Conservation (phyloP, 169 alveolate species). For the Plasmodium malariae region DNA sequence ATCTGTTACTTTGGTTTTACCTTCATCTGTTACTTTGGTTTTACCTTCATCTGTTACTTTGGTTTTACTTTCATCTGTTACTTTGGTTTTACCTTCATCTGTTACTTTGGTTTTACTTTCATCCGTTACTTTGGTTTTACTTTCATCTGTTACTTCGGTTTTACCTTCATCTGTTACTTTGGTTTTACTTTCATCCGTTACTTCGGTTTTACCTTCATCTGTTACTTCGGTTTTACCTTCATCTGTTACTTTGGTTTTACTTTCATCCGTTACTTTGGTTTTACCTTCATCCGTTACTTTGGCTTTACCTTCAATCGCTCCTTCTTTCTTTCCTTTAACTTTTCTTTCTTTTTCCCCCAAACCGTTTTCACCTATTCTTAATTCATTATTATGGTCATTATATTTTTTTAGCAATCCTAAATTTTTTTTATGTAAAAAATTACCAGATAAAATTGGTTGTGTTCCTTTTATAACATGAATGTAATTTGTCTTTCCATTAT, state of each 20-base stretch:
- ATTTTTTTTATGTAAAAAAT: not conserved
- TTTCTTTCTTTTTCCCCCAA: not conserved
- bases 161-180: too few relatives aligned
- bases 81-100: too few relatives aligned
- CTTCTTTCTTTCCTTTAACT: not conserved
- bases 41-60: too few relatives aligned
- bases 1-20: too few relatives aligned
- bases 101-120: too few relatives aligned
- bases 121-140: too few relatives aligned
- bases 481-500: not conserved
- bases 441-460: not conserved
- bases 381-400: not conserved
- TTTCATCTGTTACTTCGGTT: too few relatives aligned
- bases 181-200: not conserved
- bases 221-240: not conserved
- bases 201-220: not conserved
- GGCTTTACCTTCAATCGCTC: not conserved
- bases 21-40: too few relatives aligned
- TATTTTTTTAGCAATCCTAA: not conserved
- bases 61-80: too few relatives aligned
- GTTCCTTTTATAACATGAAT: not conserved
- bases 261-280: not conserved
- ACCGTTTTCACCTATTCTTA: not conserved
- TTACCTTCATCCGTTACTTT: not conserved
- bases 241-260: not conserved